These are phyloP conservation scores for Pinus taeda DNA, from an alignment of 75 land plant genomes.

Conservation along the genomic window DNA sequence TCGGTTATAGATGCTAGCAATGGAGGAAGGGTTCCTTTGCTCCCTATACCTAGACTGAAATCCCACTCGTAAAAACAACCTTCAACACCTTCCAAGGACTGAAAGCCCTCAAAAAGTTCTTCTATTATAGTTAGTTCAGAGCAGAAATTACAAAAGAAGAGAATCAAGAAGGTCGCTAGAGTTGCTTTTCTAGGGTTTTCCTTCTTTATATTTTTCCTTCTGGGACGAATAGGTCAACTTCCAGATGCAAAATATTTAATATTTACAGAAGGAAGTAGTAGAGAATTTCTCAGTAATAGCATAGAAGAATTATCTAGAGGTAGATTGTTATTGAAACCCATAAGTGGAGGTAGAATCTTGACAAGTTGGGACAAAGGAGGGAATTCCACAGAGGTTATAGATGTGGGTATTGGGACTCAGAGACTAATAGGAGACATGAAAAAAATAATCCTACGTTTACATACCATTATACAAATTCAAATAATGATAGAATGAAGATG, in stretches of 20 bases:
- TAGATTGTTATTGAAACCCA: neutral
- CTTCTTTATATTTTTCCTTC: constrained; percentile 33
- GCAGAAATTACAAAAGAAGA: neutral
- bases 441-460: no score
- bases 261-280: neutral
- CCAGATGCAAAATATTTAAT: constrained; percentile 22
- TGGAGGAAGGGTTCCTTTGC: constrained; percentile 42
- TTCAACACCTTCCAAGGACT: constrained; percentile 6
- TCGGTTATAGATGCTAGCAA: constrained; percentile 19
- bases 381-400: neutral
- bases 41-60: constrained; percentile 87
- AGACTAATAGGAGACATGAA: no score
- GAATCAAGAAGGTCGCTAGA: no score
- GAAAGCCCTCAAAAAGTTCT: constrained; percentile 5
- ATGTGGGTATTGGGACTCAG: no score
- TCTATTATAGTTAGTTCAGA: neutral
- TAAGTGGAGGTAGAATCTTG: constrained; percentile 51
- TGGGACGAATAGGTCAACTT: constrained; percentile 31
- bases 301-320: neutral
- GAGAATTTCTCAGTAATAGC: neutral
- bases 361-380: constrained; percentile 25
- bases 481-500: no score
- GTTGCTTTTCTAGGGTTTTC: constrained; percentile 65
- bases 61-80: neutral
- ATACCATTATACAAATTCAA: no score